These are phyloP conservation scores for Plasmodium yoelii DNA, from an alignment of 169 alveolate species.

Conservation along the genomic window DNA sequence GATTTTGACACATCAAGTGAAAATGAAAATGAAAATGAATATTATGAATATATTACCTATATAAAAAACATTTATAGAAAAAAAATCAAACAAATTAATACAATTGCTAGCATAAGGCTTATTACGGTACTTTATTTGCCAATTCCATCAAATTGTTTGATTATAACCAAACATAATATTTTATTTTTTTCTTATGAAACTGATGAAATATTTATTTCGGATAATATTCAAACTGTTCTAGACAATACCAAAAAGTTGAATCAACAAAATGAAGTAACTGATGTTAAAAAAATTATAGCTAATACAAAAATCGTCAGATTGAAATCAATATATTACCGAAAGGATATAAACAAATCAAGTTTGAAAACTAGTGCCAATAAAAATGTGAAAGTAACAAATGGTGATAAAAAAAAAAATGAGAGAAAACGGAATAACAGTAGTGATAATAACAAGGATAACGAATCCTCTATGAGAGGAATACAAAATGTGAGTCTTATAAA, in stretches of 20 bases:
- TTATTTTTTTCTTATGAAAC: conserved; percentile 67
- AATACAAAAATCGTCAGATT: conserved; percentile 70
- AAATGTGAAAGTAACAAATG: neutral
- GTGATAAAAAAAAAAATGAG: neutral
- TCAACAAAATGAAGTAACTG: neutral
- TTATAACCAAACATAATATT: conserved; percentile 67
- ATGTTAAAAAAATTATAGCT: conserved; percentile 42
- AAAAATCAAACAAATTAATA: conserved; percentile 20
- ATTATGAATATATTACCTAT: conserved; percentile 75
- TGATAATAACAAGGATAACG: neutral
- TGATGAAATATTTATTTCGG: conserved; percentile 74
- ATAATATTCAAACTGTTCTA: conserved; percentile 37
- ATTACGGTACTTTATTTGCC: conserved; percentile 60
- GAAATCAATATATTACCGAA: conserved; percentile 2
- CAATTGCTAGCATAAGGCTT: conserved; percentile 50
- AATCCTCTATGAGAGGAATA: neutral
- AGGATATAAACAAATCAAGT: neutral
- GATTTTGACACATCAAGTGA: conserved; percentile 64
- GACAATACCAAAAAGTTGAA: conserved; percentile 4
- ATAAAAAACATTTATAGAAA: conserved; percentile 62
- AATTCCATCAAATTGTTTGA: conserved; percentile 60
- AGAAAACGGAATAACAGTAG: neutral
- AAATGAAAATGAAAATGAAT: conserved; percentile 76
- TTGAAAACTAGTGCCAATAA: neutral
- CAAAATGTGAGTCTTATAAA: conserved; percentile 1